Evolutionary conservation across 192 early-diverging fungal genomes (phyloP).

Genomic region (Coemansia sp.): DNA sequence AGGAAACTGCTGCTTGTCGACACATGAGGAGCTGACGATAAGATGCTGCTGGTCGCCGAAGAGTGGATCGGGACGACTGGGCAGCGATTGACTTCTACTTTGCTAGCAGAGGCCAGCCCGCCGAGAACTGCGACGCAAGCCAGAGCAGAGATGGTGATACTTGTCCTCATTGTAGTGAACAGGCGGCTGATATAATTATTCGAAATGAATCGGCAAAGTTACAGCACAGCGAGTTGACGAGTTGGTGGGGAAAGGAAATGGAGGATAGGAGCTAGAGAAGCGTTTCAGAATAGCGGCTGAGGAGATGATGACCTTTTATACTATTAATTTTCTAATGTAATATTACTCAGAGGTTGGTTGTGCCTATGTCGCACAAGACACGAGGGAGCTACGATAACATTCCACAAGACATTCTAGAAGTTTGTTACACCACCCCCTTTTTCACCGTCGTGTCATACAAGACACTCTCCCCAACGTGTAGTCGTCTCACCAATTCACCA

Average conservation of each 20-base stretch:
- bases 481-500: background rate
- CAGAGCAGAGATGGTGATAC: constrained; percentile 2
- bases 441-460: background rate
- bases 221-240: background rate
- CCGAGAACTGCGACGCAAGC: background rate
- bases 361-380: background rate
- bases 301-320: background rate
- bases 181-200: background rate
- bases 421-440: background rate
- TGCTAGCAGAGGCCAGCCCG: background rate
- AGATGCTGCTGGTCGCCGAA: background rate
- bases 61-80: background rate
- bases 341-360: background rate
- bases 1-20: background rate
- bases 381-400: background rate
- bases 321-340: background rate
- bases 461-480: background rate
- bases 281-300: background rate
- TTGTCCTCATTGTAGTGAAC: background rate
- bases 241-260: background rate
- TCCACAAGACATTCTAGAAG: background rate
- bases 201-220: background rate
- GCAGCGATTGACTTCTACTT: background rate
- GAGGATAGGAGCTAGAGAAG: background rate
- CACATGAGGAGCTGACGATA: background rate